Evolutionary conservation across 2,329 filamentous ascomycete species (phyloP).

Genomic region (Apiospora kogelbergensis): DNA sequence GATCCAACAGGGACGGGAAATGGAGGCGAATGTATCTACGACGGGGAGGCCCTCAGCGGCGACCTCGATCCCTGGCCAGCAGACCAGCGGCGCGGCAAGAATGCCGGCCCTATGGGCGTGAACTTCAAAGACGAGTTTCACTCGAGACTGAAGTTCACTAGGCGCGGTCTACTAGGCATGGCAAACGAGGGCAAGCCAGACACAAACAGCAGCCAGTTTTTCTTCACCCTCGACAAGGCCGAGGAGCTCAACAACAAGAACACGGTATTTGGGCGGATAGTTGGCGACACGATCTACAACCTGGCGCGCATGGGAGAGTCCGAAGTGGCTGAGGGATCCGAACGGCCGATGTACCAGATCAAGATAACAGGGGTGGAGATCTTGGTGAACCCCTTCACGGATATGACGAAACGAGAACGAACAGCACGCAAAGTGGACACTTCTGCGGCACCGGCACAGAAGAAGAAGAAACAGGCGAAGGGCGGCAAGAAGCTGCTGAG

Average conservation of each 20-base stretch:
- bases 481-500: slow-evolving; percentile 75
- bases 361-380: slow-evolving; percentile 75
- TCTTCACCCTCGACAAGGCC: slow-evolving; percentile 84
- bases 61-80: slow-evolving; percentile 73
- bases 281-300: slow-evolving; percentile 95
- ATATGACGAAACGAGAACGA: slow-evolving; percentile 70
- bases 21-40: slow-evolving; percentile 89
- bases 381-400: slow-evolving; percentile 77
- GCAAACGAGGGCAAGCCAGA: slow-evolving; percentile 78
- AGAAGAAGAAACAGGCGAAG: slow-evolving; percentile 70
- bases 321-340: slow-evolving; percentile 75
- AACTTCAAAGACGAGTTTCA: slow-evolving; percentile 86
- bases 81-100: slow-evolving; percentile 62
- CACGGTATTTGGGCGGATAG: slow-evolving; percentile 89
- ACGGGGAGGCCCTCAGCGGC: slow-evolving; percentile 73
- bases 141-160: slow-evolving; percentile 87
- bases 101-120: slow-evolving; percentile 58
- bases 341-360: slow-evolving; percentile 82
- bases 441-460: slow-evolving; percentile 42
- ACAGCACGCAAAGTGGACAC: slow-evolving; percentile 51
- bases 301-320: slow-evolving; percentile 89
- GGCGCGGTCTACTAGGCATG: slow-evolving; percentile 91
- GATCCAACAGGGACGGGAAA: slow-evolving; percentile 91
- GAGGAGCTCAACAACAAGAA: slow-evolving; percentile 87
- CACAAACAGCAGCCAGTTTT: slow-evolving; percentile 95